phyloP scores from a whole-genome alignment of 257 asterid species.

The Anisodus tanguticus region DNA sequence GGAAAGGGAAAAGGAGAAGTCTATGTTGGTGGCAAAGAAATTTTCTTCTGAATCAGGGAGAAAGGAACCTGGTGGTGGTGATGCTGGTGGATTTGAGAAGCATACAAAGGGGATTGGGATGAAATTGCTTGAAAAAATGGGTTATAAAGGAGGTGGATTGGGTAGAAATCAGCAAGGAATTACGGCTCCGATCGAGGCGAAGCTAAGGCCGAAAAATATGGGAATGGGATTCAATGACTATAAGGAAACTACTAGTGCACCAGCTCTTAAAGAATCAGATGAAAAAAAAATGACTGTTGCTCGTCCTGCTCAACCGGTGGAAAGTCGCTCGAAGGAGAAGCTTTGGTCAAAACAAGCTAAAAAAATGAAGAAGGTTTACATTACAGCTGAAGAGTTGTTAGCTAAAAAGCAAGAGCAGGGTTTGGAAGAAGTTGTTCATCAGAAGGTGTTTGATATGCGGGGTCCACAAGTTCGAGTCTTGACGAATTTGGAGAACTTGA shows the following conservation, averaged over 20 bases:
- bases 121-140: constrained; percentile 88
- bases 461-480: constrained; percentile 95
- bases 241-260: constrained; percentile 57
- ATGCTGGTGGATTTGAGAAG: constrained; percentile 73
- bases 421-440: constrained; percentile 55
- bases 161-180: constrained; percentile 90
- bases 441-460: constrained; percentile 94
- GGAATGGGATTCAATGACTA: constrained; percentile 94
- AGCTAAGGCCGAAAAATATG: constrained; percentile 81
- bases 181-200: constrained; percentile 75
- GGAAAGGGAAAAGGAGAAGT: constrained; percentile 74
- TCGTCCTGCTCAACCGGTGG: constrained; percentile 46
- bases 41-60: constrained; percentile 45
- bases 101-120: constrained; percentile 78
- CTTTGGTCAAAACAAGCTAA: constrained; percentile 76
- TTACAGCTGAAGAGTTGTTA: constrained; percentile 78
- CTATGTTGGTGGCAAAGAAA: constrained; percentile 41
- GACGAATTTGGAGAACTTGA: constrained; percentile 83
- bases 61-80: constrained; percentile 46
- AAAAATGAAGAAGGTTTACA: constrained; percentile 59
- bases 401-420: constrained; percentile 83
- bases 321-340: constrained; percentile 49
- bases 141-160: constrained; percentile 92
- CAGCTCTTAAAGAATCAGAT: constrained; percentile 52
- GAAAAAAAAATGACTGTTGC: constrained; percentile 49